Evolutionary conservation across 768 basidiomycete species (phyloP).

Genomic region (Hortiboletus flavorubellus): DNA sequence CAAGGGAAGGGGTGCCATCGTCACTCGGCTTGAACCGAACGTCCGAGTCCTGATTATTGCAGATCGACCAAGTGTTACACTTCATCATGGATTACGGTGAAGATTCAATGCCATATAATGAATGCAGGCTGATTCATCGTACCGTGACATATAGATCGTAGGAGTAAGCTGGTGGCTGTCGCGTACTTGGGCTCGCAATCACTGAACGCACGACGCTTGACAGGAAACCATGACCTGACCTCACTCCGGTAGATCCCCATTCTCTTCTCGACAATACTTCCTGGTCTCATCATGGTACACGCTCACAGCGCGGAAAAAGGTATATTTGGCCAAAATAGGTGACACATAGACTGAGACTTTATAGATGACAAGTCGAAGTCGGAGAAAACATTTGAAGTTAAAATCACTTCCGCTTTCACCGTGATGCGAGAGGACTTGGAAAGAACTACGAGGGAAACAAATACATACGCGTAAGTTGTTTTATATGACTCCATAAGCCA

Average conservation of each 20-base stretch:
- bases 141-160: conserved; percentile 9
- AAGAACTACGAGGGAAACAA: conserved; percentile 24
- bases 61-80: neutral
- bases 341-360: neutral
- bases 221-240: conserved; percentile 10
- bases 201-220: neutral
- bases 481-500: neutral
- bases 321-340: neutral
- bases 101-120: neutral
- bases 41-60: neutral
- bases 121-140: conserved; percentile 1
- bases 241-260: conserved; percentile 13
- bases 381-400: conserved; percentile 23
- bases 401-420: conserved; percentile 17
- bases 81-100: conserved; percentile 21
- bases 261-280: neutral
- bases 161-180: conserved; percentile 8
- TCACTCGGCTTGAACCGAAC: too few relatives aligned
- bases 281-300: neutral
- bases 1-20: too few relatives aligned
- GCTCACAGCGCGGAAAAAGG: conserved; percentile 15
- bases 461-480: conserved; percentile 25
- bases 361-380: conserved; percentile 9
- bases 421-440: conserved; percentile 9
- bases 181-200: neutral